Percentiles rank a stretch among this genome's conserved stretches.
phyloP scores from a whole-genome alignment of 768 basidiomycete species.

The Leccinum barrowsii region DNA sequence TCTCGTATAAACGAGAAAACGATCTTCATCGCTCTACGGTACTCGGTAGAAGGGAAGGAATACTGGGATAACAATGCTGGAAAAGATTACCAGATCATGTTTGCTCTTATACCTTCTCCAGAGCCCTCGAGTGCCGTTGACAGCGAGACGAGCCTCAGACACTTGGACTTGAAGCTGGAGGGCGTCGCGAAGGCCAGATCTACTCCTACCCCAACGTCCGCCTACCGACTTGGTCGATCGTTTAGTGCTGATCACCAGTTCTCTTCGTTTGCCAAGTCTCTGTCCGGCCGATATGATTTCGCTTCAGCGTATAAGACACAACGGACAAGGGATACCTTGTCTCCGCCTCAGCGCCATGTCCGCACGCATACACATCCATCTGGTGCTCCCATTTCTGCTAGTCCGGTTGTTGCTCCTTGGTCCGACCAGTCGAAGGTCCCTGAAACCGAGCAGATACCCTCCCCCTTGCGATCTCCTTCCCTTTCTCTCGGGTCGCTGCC shows the following conservation, averaged over 20 bases:
- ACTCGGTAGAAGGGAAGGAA: constrained; percentile 65
- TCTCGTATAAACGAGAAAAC: constrained; percentile 78
- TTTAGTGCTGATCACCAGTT: constrained; percentile 27
- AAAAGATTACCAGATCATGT: constrained; percentile 74
- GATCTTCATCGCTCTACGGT: constrained; percentile 75
- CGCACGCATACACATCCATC: constrained; percentile 52
- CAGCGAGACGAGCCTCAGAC: constrained; percentile 46
- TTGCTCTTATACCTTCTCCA: constrained; percentile 36
- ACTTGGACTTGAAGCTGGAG: constrained; percentile 66
- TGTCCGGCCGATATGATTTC: constrained; percentile 59
- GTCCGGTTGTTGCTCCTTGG: constrained; percentile 40
- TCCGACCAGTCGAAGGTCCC: constrained; percentile 9
- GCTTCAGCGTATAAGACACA: constrained; percentile 46
- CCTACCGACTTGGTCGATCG: constrained; percentile 20
- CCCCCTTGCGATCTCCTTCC: background rate
- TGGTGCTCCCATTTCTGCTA: constrained; percentile 35
- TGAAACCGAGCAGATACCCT: background rate
- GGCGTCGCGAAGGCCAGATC: constrained; percentile 45
- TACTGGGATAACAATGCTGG: constrained; percentile 91
- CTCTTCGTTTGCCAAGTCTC: constrained; percentile 32
- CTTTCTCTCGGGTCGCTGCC: constrained; percentile 26
- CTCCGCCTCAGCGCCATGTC: constrained; percentile 19
- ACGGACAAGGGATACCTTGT: constrained; percentile 6
- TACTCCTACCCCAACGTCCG: constrained; percentile 11
- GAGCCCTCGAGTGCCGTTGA: constrained; percentile 32